Conservation (phyloP, 805 yeast genomes). For the Pichia deserticola region DNA sequence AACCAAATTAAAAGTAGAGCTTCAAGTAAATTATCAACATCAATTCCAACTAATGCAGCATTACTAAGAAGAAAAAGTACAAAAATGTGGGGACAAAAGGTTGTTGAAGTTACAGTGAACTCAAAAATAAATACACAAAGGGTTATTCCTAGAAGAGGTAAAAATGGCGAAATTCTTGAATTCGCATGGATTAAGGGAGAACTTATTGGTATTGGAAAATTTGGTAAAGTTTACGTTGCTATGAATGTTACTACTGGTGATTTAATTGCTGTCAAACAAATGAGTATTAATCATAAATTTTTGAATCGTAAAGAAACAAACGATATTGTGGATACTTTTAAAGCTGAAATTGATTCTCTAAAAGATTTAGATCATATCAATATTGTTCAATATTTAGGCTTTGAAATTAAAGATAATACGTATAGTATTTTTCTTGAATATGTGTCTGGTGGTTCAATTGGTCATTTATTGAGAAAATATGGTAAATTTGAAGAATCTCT, state of each 20-base stretch:
- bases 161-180: conserved; percentile 56
- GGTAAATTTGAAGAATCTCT: conserved; percentile 80
- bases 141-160: conserved; percentile 3
- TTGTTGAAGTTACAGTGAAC: conserved; percentile 74
- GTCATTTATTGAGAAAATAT: conserved; percentile 70
- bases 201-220: conserved; percentile 91
- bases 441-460: conserved; percentile 97
- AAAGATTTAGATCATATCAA: conserved; percentile 90
- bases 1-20: conserved; percentile 3
- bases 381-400: conserved; percentile 93
- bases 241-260: conserved; percentile 95
- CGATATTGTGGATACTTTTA: conserved; percentile 73
- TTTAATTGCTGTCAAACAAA: conserved; percentile 98
- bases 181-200: conserved; percentile 99
- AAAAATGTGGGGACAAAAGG: conserved; percentile 95
- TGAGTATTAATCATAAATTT: conserved; percentile 48
- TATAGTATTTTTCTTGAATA: conserved; percentile 89
- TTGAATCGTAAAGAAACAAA: conserved; percentile 37
- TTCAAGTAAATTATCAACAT: background rate
- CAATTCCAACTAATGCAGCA: conserved; percentile 11
- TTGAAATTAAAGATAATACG: conserved; percentile 65
- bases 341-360: conserved; percentile 87
- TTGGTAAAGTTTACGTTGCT: conserved; percentile 89
- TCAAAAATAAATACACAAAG: conserved; percentile 31
- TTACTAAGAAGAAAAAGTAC: conserved; percentile 72